phyloP scores from a whole-genome alignment of 805 yeast genomes.

The Kluyveromyces lactis region DNA sequence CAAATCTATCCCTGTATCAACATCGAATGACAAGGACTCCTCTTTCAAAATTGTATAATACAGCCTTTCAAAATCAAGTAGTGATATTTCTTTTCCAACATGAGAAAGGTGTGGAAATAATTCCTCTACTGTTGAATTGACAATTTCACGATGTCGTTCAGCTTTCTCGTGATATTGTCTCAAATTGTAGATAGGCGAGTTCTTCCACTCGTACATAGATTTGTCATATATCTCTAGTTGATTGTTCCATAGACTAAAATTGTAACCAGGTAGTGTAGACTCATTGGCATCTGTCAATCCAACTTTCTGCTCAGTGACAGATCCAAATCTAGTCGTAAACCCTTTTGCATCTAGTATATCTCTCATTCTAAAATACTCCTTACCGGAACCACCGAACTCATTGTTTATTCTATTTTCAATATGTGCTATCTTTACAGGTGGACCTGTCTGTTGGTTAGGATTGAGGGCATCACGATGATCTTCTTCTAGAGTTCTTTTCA shows the following conservation, averaged over 20 bases:
- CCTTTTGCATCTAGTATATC: slow-evolving; percentile 44
- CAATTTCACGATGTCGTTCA: slow-evolving; percentile 31
- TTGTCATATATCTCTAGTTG: slow-evolving; percentile 34
- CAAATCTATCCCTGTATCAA: slow-evolving; percentile 30
- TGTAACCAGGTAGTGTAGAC: slow-evolving; percentile 33
- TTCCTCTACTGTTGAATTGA: slow-evolving; percentile 2
- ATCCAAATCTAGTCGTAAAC: slow-evolving; percentile 41
- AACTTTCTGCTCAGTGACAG: slow-evolving; percentile 36
- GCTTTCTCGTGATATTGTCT: slow-evolving; percentile 54
- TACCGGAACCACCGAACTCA: slow-evolving; percentile 36
- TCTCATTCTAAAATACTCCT: slow-evolving; percentile 38
- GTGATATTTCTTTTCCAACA: slow-evolving; percentile 7
- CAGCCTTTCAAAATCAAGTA: slow-evolving; percentile 31
- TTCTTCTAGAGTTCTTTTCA: background rate
- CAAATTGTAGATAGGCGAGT: slow-evolving; percentile 45
- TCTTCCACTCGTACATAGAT: slow-evolving; percentile 31
- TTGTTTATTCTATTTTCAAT: background rate
- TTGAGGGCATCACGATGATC: background rate
- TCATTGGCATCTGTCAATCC: slow-evolving; percentile 30
- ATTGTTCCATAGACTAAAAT: slow-evolving; percentile 37
- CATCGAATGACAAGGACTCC: slow-evolving; percentile 24
- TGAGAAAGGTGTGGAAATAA: slow-evolving; percentile 18
- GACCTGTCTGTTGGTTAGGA: background rate
- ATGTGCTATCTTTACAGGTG: background rate
- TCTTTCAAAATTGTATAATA: slow-evolving; percentile 36